Evolutionary conservation across 2,329 filamentous ascomycete species (phyloP).

Genomic region (Apiospora phragmitis): DNA sequence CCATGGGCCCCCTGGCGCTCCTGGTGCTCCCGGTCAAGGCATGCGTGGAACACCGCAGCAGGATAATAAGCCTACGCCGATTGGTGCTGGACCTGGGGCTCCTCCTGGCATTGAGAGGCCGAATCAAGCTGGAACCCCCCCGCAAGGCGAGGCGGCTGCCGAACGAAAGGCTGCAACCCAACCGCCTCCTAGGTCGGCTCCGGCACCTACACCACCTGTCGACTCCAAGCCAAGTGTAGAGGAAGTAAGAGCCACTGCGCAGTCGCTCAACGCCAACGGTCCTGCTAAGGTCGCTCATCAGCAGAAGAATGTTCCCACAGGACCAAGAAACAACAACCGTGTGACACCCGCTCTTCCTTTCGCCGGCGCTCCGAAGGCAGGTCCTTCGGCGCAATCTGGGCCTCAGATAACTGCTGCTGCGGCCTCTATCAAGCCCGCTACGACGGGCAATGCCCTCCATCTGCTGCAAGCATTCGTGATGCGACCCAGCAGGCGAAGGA

Average conservation of each 20-base stretch:
- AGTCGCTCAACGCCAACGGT: slow-evolving; percentile 23
- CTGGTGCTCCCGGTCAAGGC: slow-evolving; percentile 31
- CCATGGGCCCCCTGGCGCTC: slow-evolving; percentile 35
- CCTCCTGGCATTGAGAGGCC: slow-evolving; percentile 49
- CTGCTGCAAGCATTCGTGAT: slow-evolving; percentile 54
- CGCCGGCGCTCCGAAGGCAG: slow-evolving; percentile 41
- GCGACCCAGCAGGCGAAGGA: slow-evolving; percentile 75
- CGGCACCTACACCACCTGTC: slow-evolving; percentile 63
- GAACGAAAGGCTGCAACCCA: slow-evolving; percentile 55
- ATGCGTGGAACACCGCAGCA: slow-evolving; percentile 35
- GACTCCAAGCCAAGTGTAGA: slow-evolving; percentile 67
- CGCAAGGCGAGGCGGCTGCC: slow-evolving; percentile 45
- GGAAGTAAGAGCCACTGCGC: slow-evolving; percentile 54
- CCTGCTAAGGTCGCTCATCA: slow-evolving; percentile 35
- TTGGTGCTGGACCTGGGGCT: slow-evolving; percentile 50
- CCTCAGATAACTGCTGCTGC: slow-evolving; percentile 31
- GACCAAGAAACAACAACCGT: slow-evolving; percentile 49
- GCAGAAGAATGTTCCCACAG: slow-evolving; percentile 44
- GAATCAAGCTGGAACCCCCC: slow-evolving; percentile 44
- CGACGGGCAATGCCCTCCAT: slow-evolving; percentile 36
- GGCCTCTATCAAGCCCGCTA: slow-evolving; percentile 36
- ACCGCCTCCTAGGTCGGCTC: slow-evolving; percentile 41
- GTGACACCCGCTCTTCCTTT: slow-evolving; percentile 69
- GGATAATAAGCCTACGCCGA: slow-evolving; percentile 53
- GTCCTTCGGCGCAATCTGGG: slow-evolving; percentile 22